phyloP scores from a whole-genome alignment of 1,284 basidiomycete species.

The Leccinum pachyderme region DNA sequence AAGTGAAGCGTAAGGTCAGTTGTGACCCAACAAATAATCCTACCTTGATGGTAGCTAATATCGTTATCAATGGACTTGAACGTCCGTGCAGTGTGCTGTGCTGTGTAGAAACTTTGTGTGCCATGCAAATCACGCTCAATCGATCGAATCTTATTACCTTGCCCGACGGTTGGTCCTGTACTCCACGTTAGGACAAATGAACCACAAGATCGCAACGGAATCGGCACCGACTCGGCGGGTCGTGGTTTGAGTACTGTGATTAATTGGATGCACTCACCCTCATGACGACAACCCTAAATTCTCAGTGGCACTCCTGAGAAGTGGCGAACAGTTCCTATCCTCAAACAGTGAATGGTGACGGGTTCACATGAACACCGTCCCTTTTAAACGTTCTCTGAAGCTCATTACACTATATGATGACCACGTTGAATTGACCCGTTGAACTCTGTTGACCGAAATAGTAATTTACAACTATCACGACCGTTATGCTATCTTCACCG shows the following conservation, averaged over 20 bases:
- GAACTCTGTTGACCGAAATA: not conserved
- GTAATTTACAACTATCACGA: not conserved
- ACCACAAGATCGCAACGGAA: not conserved
- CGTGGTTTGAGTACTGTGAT: not conserved
- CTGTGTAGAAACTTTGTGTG: not conserved
- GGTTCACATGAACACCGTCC: not conserved
- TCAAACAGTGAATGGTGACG: not conserved
- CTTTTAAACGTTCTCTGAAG: not conserved
- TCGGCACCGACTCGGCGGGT: not conserved
- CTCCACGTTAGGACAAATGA: not conserved
- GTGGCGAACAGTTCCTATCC: not conserved
- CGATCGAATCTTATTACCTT: not conserved
- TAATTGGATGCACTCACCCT: not conserved
- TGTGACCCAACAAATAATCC: not conserved
- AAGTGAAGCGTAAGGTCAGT: not conserved
- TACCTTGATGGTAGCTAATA: not conserved
- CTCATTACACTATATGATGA: not conserved
- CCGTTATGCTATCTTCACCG: not conserved
- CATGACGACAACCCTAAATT: not conserved
- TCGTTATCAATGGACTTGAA: not conserved
- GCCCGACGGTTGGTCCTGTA: not conserved
- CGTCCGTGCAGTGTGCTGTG: not conserved
- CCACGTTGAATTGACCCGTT: not conserved
- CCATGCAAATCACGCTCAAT: not conserved
- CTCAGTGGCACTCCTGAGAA: not conserved